A percentile compares a stretch with the other conserved stretches of the same genome.
Conservation (phyloP, 345 rosid species). For the Hypericum androsaemum region DNA sequence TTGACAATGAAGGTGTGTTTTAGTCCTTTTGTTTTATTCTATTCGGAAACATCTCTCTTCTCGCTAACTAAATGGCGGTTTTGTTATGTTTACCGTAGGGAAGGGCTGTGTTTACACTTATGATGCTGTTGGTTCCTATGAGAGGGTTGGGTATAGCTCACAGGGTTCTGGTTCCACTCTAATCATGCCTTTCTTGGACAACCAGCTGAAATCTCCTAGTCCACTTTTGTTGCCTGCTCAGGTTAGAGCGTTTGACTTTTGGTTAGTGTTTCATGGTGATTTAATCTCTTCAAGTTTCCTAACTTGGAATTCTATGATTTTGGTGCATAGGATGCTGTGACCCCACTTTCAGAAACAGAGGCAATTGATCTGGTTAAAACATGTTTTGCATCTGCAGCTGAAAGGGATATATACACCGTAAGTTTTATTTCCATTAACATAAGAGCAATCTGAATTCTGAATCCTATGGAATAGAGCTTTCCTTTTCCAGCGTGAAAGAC, state of each 20-base stretch:
- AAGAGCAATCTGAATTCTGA: too few relatives aligned
- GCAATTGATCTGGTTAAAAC: conserved; percentile 5
- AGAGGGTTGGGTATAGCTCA: conserved; percentile 90
- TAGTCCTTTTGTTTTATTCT: conserved; percentile 1
- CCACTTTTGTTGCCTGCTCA: conserved; percentile 82
- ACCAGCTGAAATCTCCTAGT: conserved; percentile 93
- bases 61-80: not conserved
- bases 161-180: conserved; percentile 93
- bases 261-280: conserved; percentile 1
- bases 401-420: conserved; percentile 4
- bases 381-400: conserved; percentile 4
- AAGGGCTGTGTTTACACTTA: conserved; percentile 95
- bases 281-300: conserved; percentile 3
- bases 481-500: too few relatives aligned
- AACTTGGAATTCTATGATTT: conserved; percentile 1
- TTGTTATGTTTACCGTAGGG: conserved; percentile 30
- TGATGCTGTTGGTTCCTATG: conserved; percentile 97
- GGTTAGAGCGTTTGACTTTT: conserved; percentile 24
- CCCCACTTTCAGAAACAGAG: conserved; percentile 1
- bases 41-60: not conserved
- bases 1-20: conserved; percentile 71
- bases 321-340: conserved; percentile 57
- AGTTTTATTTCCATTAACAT: not conserved
- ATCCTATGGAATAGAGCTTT: too few relatives aligned
- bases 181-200: conserved; percentile 92